phyloP scores from a whole-genome alignment of 2,329 filamentous ascomycete species.

The Plectosphaerella sp. region DNA sequence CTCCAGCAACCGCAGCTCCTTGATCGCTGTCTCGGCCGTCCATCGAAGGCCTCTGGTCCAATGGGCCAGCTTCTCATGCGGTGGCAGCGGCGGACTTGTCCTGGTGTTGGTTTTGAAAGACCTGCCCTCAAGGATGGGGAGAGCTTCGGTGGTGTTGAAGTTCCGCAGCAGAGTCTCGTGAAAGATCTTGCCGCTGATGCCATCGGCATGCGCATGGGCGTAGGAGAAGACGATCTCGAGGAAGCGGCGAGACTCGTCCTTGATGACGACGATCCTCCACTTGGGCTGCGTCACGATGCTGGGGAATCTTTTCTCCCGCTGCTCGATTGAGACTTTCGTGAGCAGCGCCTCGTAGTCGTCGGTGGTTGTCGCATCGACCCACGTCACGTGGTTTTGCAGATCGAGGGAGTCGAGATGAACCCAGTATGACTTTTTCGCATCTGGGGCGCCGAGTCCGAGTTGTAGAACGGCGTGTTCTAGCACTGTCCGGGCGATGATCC shows the following conservation, averaged over 20 bases:
- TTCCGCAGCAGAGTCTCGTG: slow-evolving; percentile 14
- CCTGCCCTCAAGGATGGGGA: background rate
- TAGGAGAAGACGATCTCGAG: slow-evolving; percentile 21
- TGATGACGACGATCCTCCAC: slow-evolving; percentile 18
- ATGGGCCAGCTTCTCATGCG: too few relatives aligned
- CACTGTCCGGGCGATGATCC: too few relatives aligned
- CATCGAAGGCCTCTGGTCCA: too few relatives aligned
- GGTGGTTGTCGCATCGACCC: slow-evolving; percentile 4
- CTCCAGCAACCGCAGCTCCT: too few relatives aligned
- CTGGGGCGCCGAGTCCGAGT: too few relatives aligned
- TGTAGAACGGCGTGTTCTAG: too few relatives aligned
- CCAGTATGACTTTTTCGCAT: slow-evolving; percentile 7
- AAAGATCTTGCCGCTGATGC: slow-evolving; percentile 24
- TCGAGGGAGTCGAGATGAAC: slow-evolving; percentile 12
- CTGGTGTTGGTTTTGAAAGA: background rate
- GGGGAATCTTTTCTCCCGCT: slow-evolving; percentile 13
- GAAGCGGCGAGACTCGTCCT: slow-evolving; percentile 1
- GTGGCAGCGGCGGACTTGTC: too few relatives aligned
- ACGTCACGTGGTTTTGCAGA: slow-evolving; percentile 12
- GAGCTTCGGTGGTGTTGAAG: background rate
- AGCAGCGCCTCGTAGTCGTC: slow-evolving; percentile 3
- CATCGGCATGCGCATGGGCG: slow-evolving; percentile 21
- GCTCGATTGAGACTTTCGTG: background rate
- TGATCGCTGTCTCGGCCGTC: too few relatives aligned
- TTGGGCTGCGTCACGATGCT: slow-evolving; percentile 16